Evolutionary conservation across 768 basidiomycete species (phyloP).

Genomic region (Suillus fuscotomentosus): DNA sequence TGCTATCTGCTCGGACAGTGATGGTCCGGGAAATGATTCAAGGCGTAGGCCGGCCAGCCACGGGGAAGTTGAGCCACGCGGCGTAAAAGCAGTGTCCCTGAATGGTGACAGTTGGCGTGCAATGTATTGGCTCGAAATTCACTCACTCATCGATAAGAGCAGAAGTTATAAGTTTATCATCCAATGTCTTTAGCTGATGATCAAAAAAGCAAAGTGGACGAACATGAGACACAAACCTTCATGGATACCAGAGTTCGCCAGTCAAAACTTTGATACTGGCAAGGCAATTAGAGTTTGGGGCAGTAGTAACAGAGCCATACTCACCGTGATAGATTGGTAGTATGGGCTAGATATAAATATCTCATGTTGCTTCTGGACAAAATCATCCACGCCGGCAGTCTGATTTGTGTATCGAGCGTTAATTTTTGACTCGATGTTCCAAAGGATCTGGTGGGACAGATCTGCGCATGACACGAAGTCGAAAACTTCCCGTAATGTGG

Average conservation of each 20-base stretch:
- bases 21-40: conserved; percentile 60
- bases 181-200: conserved; percentile 42
- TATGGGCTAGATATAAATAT: conserved; percentile 62
- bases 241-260: conserved; percentile 75
- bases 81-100: conserved; percentile 40
- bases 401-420: conserved; percentile 51
- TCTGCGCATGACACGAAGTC: conserved; percentile 75
- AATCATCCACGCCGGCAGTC: conserved; percentile 55
- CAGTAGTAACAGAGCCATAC: conserved; percentile 16
- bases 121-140: background rate
- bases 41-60: conserved; percentile 73
- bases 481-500: conserved; percentile 74
- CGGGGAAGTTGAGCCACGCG: conserved; percentile 47
- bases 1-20: conserved; percentile 56
- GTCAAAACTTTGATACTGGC: conserved; percentile 77
- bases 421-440: conserved; percentile 83
- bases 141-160: conserved; percentile 67
- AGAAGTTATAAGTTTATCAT: conserved; percentile 49
- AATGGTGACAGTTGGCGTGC: background rate
- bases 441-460: conserved; percentile 54
- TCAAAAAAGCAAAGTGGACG: background rate
- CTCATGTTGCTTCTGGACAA: conserved; percentile 60
- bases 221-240: conserved; percentile 45
- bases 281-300: background rate
- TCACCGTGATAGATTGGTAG: conserved; percentile 59